These are phyloP conservation scores for Pleurotus tuoliensis DNA, from an alignment of 768 basidiomycete species.

Conservation along the genomic window DNA sequence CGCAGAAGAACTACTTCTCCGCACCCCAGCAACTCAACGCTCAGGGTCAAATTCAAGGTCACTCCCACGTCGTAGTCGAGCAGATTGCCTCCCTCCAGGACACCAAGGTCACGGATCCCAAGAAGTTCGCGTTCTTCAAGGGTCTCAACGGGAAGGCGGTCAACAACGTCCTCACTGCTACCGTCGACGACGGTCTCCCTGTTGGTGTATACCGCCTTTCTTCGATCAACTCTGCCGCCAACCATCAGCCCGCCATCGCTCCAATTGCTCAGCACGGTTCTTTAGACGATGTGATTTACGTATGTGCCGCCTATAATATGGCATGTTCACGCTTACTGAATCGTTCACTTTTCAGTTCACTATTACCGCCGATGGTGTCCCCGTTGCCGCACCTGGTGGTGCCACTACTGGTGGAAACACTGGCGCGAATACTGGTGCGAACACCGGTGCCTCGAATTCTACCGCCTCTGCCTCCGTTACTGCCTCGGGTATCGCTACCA, in stretches of 20 bases:
- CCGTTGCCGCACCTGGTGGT: constrained; percentile 8
- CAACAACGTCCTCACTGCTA: constrained; percentile 47
- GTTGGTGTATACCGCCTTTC: constrained; percentile 53
- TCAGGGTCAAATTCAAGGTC: constrained; percentile 42
- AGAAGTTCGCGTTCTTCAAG: constrained; percentile 63
- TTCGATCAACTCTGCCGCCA: constrained; percentile 47
- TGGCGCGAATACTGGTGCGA: constrained; percentile 14
- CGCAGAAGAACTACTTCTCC: constrained; percentile 42
- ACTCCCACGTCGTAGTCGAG: constrained; percentile 57
- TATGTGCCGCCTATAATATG: constrained; percentile 18
- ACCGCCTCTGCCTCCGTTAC: constrained; percentile 6
- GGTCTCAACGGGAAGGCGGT: constrained; percentile 44
- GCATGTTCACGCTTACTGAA: background rate
- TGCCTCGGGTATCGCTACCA: background rate
- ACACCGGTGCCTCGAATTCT: constrained; percentile 8
- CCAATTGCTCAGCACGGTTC: constrained; percentile 48
- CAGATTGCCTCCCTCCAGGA: constrained; percentile 35
- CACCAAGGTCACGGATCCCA: constrained; percentile 43
- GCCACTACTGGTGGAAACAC: constrained; percentile 6
- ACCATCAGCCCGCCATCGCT: constrained; percentile 47
- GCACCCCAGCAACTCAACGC: constrained; percentile 48
- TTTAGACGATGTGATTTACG: constrained; percentile 45
- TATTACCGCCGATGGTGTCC: constrained; percentile 27
- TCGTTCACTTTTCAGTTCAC: constrained; percentile 21
- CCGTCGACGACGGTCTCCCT: constrained; percentile 48